Evolutionary conservation across 1,139 yeast genomes (phyloP).

Genomic region (Nakaseomyces glabratus): DNA sequence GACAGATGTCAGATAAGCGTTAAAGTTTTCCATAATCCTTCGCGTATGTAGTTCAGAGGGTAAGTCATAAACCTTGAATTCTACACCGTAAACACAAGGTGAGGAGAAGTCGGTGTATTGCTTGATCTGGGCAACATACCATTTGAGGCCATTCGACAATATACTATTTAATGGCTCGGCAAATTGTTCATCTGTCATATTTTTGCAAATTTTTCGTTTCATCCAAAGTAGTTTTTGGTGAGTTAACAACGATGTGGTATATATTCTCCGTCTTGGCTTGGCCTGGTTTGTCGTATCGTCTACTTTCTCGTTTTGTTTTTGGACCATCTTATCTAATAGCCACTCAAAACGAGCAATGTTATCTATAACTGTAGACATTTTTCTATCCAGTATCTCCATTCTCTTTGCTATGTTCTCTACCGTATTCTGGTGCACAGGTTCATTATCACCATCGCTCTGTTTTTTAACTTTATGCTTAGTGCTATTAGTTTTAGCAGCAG

Average conservation of each 20-base stretch:
- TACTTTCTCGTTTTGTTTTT: slow-evolving; percentile 7
- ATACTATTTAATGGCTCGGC: slow-evolving; percentile 18
- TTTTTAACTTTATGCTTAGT: too few relatives aligned
- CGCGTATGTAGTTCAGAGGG: slow-evolving; percentile 23
- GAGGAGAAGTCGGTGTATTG: slow-evolving; percentile 20
- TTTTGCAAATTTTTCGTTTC: slow-evolving; percentile 12
- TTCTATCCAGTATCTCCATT: slow-evolving; percentile 19
- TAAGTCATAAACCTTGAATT: slow-evolving; percentile 14
- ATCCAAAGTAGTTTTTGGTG: slow-evolving; percentile 20
- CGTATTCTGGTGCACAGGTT: not conserved
- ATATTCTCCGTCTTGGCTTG: slow-evolving; percentile 13
- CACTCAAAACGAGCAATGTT: slow-evolving; percentile 19
- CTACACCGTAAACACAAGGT: slow-evolving; percentile 14
- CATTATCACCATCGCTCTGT: too few relatives aligned
- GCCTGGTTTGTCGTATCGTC: slow-evolving; percentile 8
- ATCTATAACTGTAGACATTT: slow-evolving; percentile 20
- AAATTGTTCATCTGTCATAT: slow-evolving; percentile 11
- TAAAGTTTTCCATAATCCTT: slow-evolving; percentile 18
- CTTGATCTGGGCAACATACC: slow-evolving; percentile 23
- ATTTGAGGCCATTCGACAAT: slow-evolving; percentile 18
- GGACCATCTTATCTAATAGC: slow-evolving; percentile 13
- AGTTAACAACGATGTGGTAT: slow-evolving; percentile 19
- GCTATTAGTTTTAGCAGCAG: too few relatives aligned
- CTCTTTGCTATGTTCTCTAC: slow-evolving; percentile 9
- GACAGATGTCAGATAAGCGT: slow-evolving; percentile 15